phyloP scores from a whole-genome alignment of 805 yeast genomes.

The Yamadazyma endophytica region DNA sequence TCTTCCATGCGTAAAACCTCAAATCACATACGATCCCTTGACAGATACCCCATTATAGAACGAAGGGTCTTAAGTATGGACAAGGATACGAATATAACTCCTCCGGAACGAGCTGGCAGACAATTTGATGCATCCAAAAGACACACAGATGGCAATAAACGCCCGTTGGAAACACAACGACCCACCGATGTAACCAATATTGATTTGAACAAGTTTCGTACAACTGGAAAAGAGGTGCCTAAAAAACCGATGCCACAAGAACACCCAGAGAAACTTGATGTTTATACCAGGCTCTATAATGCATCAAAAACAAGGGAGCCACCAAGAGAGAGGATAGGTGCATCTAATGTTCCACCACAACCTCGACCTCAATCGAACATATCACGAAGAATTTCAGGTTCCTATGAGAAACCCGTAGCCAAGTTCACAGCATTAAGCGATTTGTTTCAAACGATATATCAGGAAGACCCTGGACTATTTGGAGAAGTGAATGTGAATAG shows the following conservation, averaged over 20 bases:
- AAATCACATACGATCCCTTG: constrained; percentile 3
- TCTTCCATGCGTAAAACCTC: constrained; percentile 27
- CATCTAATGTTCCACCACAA: too few relatives aligned
- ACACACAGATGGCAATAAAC: not conserved
- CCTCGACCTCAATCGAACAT: not conserved
- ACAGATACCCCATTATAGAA: not conserved
- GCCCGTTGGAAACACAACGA: constrained; percentile 5
- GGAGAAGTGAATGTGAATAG: constrained; percentile 6
- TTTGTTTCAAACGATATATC: constrained; percentile 18
- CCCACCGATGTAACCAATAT: constrained; percentile 21
- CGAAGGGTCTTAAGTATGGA: not conserved
- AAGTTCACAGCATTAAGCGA: constrained; percentile 1
- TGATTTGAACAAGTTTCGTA: constrained; percentile 5
- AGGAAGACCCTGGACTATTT: constrained; percentile 26
- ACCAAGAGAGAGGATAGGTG: too few relatives aligned
- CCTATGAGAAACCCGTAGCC: not conserved
- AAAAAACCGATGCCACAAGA: not conserved
- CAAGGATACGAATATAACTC: too few relatives aligned
- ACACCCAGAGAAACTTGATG: constrained; percentile 7
- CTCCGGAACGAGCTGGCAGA: too few relatives aligned
- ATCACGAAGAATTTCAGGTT: not conserved
- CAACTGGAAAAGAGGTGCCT: not conserved
- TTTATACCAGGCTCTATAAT: constrained; percentile 11
- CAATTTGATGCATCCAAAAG: too few relatives aligned
- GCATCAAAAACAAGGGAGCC: constrained; percentile 5